Conservation (phyloP, 2,329 filamentous ascomycete genomes). For the Colletotrichum somersetense region DNA sequence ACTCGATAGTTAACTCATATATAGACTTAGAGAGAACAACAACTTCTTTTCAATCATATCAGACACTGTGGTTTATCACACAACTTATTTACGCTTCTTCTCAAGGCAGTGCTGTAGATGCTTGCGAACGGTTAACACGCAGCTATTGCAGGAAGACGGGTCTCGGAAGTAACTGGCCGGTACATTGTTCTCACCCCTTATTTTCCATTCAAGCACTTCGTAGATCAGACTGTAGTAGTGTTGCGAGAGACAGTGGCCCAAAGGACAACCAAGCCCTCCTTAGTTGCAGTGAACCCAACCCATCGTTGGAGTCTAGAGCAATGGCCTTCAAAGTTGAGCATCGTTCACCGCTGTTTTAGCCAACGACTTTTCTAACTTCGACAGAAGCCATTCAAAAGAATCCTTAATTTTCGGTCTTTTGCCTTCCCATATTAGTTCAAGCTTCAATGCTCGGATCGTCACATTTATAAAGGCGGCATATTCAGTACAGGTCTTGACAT, state of each 20-base stretch:
- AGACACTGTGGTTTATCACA: too few relatives aligned
- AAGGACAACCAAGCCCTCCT: background rate
- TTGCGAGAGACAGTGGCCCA: accelerated
- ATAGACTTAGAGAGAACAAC: too few relatives aligned
- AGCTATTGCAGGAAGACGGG: background rate
- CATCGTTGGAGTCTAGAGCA: background rate
- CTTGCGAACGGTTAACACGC: background rate
- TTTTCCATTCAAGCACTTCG: too few relatives aligned
- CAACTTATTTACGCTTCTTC: background rate
- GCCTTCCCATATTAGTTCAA: too few relatives aligned
- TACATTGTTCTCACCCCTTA: background rate
- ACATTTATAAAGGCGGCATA: too few relatives aligned
- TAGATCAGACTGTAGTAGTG: background rate
- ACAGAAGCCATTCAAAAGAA: background rate
- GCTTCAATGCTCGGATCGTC: background rate
- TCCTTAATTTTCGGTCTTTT: accelerated
- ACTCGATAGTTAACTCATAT: too few relatives aligned
- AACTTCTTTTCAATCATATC: too few relatives aligned
- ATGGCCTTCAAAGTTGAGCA: background rate
- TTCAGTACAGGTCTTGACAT: too few relatives aligned
- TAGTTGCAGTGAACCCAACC: background rate
- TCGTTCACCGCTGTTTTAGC: background rate
- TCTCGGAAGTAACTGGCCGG: background rate
- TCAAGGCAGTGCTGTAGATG: background rate
- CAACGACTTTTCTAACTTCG: background rate